Conservation (phyloP, 2,329 filamentous ascomycete species). For the Fusarium floridanum region DNA sequence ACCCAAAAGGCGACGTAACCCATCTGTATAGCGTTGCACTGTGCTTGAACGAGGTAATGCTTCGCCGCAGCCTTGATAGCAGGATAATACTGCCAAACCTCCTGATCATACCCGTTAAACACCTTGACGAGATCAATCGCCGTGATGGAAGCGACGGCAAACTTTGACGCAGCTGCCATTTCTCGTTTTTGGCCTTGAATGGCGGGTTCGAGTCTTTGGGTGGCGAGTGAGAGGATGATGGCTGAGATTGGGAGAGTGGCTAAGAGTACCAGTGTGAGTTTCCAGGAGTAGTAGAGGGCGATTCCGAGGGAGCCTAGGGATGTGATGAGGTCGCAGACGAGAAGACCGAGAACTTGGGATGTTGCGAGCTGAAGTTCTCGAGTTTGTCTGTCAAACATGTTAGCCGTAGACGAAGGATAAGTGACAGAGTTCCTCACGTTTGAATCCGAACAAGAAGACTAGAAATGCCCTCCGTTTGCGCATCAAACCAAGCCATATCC, state of each 20-base stretch:
- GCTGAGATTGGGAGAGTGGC: slow-evolving; percentile 78
- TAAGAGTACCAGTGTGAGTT: slow-evolving; percentile 83
- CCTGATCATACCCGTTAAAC: slow-evolving; percentile 80
- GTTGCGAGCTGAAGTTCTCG: slow-evolving; percentile 84
- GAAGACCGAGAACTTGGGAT: slow-evolving; percentile 82
- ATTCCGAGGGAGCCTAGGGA: slow-evolving; percentile 75
- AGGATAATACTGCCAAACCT: slow-evolving; percentile 73
- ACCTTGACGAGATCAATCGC: slow-evolving; percentile 89
- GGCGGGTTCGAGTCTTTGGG: slow-evolving; percentile 71
- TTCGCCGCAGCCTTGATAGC: slow-evolving; percentile 69
- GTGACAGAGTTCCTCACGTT: slow-evolving; percentile 65
- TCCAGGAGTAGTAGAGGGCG: slow-evolving; percentile 86
- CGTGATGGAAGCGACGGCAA: slow-evolving; percentile 75
- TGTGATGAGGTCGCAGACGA: slow-evolving; percentile 74
- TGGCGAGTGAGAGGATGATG: slow-evolving; percentile 70
- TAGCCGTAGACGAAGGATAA: fast-evolving
- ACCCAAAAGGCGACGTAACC: slow-evolving; percentile 81
- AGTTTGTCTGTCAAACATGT: slow-evolving; percentile 72
- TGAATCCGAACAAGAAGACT: slow-evolving; percentile 80
- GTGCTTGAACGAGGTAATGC: slow-evolving; percentile 76
- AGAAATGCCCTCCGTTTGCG: slow-evolving; percentile 75
- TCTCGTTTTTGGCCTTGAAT: slow-evolving; percentile 77
- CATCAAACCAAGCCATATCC: slow-evolving; percentile 87
- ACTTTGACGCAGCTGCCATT: slow-evolving; percentile 78
- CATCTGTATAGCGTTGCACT: slow-evolving; percentile 78